These are phyloP conservation scores for Rhynchospora tenuis DNA, from an alignment of 176 grass and related monocot genomes.

Conservation along the genomic window DNA sequence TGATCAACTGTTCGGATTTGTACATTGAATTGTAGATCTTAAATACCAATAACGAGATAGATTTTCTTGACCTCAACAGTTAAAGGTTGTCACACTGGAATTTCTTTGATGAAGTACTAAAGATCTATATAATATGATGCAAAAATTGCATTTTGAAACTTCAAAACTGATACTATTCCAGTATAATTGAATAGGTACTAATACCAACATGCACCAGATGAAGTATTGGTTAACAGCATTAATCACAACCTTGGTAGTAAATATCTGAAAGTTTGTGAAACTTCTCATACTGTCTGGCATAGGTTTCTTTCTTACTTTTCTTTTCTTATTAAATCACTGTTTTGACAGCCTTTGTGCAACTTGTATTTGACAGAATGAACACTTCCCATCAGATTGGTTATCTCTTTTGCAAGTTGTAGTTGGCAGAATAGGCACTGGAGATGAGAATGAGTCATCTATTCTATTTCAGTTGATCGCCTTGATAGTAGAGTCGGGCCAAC, in stretches of 20 bases:
- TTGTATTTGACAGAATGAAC: slow-evolving; percentile 53
- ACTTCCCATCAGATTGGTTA: slow-evolving; percentile 56
- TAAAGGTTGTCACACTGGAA: not conserved
- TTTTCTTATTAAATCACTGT: not conserved
- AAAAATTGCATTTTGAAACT: not conserved
- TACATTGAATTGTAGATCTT: not conserved
- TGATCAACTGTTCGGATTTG: not conserved
- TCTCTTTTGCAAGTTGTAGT: slow-evolving; percentile 58
- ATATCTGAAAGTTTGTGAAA: not conserved
- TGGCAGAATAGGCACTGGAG: slow-evolving; percentile 42
- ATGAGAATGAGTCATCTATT: slow-evolving; percentile 68
- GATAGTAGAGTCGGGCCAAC: slow-evolving; percentile 60
- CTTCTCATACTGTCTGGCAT: not conserved
- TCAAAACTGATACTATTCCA: not conserved
- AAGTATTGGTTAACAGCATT: not conserved
- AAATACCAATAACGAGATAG: not conserved
- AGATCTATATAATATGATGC: not conserved
- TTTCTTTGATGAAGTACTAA: not conserved
- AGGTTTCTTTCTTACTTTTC: not conserved
- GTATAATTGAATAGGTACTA: not conserved
- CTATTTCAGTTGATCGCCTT: slow-evolving; percentile 82
- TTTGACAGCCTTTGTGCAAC: not conserved
- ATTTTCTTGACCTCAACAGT: not conserved
- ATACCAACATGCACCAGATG: not conserved
- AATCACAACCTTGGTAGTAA: slow-evolving; percentile 20